Evolutionary conservation across 495 filamentous ascomycete species (phyloP).

Genomic region (Immersiella caudata): DNA sequence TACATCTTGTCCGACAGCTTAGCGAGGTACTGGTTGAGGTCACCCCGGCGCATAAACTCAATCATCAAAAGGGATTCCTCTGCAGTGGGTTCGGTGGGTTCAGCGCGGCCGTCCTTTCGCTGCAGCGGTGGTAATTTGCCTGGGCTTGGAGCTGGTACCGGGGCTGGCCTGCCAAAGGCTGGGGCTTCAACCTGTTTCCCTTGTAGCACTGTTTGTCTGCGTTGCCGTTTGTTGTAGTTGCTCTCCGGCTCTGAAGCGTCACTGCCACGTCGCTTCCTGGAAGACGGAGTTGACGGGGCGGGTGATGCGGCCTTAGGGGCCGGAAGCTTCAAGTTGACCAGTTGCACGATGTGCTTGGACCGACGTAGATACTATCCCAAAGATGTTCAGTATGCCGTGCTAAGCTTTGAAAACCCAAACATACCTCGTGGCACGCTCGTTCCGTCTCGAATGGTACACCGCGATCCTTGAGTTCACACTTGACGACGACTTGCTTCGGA

Average conservation of each 20-base stretch:
- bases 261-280: too few species aligned
- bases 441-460: background rate
- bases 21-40: background rate
- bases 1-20: background rate
- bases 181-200: too few species aligned
- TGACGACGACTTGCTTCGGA: background rate
- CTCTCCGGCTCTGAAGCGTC: too few species aligned
- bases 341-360: background rate
- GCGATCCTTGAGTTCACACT: background rate
- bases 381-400: too few species aligned
- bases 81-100: too few species aligned
- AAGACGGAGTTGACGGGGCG: background rate
- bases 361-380: background rate
- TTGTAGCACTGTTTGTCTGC: too few species aligned
- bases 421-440: background rate
- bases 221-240: too few species aligned
- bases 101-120: too few species aligned
- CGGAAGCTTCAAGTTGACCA: background rate
- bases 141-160: too few species aligned
- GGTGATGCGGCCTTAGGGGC: background rate
- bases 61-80: background rate
- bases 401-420: too few species aligned
- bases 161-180: too few species aligned
- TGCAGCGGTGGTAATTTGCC: too few species aligned
- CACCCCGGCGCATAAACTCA: background rate